Evolutionary conservation across 768 basidiomycete species (phyloP).

Genomic region (Cystofilobasidium capitatum): DNA sequence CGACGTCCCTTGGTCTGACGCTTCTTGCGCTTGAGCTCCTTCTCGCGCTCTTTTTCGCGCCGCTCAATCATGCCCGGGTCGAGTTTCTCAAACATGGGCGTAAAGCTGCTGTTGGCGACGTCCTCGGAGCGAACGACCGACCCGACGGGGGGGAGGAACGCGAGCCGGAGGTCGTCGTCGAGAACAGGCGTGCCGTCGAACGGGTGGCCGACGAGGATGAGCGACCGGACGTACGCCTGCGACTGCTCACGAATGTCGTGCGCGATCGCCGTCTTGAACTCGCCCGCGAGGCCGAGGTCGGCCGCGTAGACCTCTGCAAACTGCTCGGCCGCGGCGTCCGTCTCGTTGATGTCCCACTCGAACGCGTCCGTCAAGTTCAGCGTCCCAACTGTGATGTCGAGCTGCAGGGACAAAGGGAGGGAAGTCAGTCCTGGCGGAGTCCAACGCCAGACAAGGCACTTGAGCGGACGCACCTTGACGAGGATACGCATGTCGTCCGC

Average conservation of each 20-base stretch:
- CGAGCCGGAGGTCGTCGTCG: conserved; percentile 83
- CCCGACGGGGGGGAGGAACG: conserved; percentile 73
- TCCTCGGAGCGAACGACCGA: conserved; percentile 61
- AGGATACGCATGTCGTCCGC: conserved; percentile 83
- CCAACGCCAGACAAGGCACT: neutral
- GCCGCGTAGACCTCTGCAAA: conserved; percentile 79
- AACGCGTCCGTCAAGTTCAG: conserved; percentile 93
- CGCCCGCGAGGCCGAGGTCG: conserved; percentile 80
- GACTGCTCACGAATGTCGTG: conserved; percentile 95
- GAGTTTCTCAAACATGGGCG: conserved; percentile 79
- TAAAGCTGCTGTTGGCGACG: conserved; percentile 56
- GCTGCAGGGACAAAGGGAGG: conserved; percentile 44
- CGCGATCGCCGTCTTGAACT: conserved; percentile 89
- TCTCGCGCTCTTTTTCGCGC: conserved; percentile 85
- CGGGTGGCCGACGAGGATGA: conserved; percentile 80
- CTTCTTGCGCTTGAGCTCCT: conserved; percentile 64
- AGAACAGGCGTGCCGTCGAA: conserved; percentile 65
- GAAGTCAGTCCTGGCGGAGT: neutral
- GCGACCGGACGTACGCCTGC: conserved; percentile 78
- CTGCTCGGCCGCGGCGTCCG: conserved; percentile 71
- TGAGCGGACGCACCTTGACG: conserved; percentile 63
- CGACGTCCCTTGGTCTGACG: conserved; percentile 70
- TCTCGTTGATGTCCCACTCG: conserved; percentile 89
- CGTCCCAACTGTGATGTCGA: conserved; percentile 88
- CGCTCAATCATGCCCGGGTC: conserved; percentile 80